A percentile compares a stretch with the other conserved stretches of the same genome.
Conservation (phyloP, 2,329 filamentous ascomycete species). For the Diaporthe nobilis region DNA sequence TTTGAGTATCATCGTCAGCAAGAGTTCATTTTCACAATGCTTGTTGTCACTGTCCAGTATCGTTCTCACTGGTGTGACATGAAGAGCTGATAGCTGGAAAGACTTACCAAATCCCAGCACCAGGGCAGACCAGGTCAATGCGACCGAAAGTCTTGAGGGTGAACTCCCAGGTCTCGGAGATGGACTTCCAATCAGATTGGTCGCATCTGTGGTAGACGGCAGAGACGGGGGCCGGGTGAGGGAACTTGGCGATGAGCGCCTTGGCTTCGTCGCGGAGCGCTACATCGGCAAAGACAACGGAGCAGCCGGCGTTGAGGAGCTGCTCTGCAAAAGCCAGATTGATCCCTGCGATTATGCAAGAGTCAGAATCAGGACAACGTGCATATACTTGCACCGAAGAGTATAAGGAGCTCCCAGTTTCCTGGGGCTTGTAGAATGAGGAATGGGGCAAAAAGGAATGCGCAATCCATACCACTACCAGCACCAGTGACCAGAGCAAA, state of each 20-base stretch:
- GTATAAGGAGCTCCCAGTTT: neutral
- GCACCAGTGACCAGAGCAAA: conserved; percentile 40
- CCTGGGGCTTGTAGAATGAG: neutral
- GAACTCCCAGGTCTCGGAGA: conserved; percentile 44
- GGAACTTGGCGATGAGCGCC: conserved; percentile 40
- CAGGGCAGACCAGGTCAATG: conserved; percentile 43
- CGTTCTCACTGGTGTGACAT: no score
- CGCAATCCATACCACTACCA: conserved; percentile 28
- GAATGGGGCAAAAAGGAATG: neutral
- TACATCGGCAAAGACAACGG: conserved; percentile 48
- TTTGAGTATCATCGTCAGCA: neutral
- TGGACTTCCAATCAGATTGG: conserved; percentile 47
- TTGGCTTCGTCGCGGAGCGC: conserved; percentile 46
- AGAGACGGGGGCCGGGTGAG: conserved; percentile 31
- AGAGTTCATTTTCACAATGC: no score
- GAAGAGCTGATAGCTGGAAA: neutral
- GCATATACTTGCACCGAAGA: neutral
- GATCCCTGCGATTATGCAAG: conserved; percentile 44
- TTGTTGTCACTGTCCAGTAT: no score
- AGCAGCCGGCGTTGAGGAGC: conserved; percentile 47
- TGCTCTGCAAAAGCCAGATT: conserved; percentile 43
- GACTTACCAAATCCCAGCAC: conserved; percentile 41
- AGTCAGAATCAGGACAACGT: neutral
- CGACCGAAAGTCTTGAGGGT: conserved; percentile 43
- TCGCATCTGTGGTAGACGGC: conserved; percentile 42